phyloP scores from a whole-genome alignment of 228 moss, liverwort and hornwort genomes.

The Sphagnum magellanicum region DNA sequence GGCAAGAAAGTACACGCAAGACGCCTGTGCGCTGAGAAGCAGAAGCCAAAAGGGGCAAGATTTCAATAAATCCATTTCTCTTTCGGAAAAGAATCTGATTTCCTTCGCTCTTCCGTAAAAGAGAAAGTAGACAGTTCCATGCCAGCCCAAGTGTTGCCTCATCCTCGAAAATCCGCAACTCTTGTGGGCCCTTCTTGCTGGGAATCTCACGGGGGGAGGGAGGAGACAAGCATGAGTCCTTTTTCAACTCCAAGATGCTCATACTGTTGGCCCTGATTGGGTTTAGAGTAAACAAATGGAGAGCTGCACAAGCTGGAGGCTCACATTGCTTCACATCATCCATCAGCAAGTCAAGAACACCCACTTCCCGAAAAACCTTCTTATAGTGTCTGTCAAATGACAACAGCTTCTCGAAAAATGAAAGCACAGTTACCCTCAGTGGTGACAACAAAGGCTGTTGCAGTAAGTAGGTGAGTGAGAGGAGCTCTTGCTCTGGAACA shows the following conservation, averaged over 20 bases:
- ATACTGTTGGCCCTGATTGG: slow-evolving; percentile 31
- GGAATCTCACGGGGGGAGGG: slow-evolving; percentile 4
- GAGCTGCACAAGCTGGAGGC: slow-evolving; percentile 32
- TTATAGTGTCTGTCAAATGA: slow-evolving; percentile 96
- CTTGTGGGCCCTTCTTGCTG: slow-evolving; percentile 8
- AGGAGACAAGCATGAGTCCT: slow-evolving; percentile 4
- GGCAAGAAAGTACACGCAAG: slow-evolving; percentile 72
- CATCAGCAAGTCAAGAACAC: slow-evolving; percentile 79
- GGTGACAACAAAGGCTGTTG: slow-evolving; percentile 74
- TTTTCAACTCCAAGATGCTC: slow-evolving; percentile 36
- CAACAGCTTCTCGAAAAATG: slow-evolving; percentile 88
- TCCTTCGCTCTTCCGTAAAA: slow-evolving; percentile 72
- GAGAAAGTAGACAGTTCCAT: slow-evolving; percentile 84
- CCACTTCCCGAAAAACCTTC: slow-evolving; percentile 89
- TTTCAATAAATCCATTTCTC: slow-evolving; percentile 56
- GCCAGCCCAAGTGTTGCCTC: slow-evolving; percentile 53
- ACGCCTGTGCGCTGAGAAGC: slow-evolving; percentile 67
- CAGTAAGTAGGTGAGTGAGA: slow-evolving; percentile 87
- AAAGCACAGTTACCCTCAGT: slow-evolving; percentile 70
- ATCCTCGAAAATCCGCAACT: slow-evolving; percentile 66
- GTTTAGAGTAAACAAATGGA: slow-evolving; percentile 16
- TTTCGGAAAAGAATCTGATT: slow-evolving; percentile 86
- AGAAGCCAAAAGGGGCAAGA: slow-evolving; percentile 67
- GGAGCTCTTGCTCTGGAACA: slow-evolving; percentile 88
- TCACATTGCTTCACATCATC: slow-evolving; percentile 84